Conservation (phyloP, 768 basidiomycete species). For the Clavaria fumosa region DNA sequence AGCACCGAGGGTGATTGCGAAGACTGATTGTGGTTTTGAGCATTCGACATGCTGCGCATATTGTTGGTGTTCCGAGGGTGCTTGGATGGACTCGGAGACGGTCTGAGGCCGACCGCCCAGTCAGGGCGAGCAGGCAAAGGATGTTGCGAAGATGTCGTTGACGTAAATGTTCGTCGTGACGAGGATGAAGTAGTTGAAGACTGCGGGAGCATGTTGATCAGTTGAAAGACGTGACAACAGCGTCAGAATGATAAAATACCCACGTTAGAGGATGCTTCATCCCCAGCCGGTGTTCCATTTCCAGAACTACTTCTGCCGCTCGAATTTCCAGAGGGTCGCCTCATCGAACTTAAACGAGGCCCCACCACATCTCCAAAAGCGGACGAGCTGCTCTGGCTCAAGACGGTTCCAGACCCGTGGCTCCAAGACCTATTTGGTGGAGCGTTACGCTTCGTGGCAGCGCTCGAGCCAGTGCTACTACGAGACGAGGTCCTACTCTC, state of each 20-base stretch:
- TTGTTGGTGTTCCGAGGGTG: conserved; percentile 16
- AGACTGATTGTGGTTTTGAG: conserved; percentile 20
- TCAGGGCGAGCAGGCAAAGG: conserved; percentile 75
- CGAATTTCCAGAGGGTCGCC: conserved; percentile 22
- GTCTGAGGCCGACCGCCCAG: conserved; percentile 78
- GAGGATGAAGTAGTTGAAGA: conserved; percentile 73
- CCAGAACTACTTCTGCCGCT: conserved; percentile 35
- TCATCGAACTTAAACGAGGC: conserved; percentile 45
- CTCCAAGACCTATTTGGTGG: conserved; percentile 45
- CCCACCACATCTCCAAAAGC: conserved; percentile 38
- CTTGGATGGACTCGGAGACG: conserved; percentile 51
- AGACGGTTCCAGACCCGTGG: conserved; percentile 46
- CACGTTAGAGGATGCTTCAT: conserved; percentile 63
- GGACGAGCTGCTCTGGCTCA: conserved; percentile 12
- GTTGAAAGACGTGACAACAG: too few relatives aligned
- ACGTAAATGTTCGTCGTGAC: conserved; percentile 62
- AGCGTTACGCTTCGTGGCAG: conserved; percentile 12
- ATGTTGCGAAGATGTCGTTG: conserved; percentile 55
- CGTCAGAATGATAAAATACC: too few relatives aligned
- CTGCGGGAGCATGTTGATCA: too few relatives aligned
- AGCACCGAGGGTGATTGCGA: conserved; percentile 27
- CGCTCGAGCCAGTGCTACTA: conserved; percentile 14
- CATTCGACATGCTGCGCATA: conserved; percentile 28
- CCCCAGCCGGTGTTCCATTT: conserved; percentile 38
- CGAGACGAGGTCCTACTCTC: conserved; percentile 20